Conservation (phyloP, 2,329 filamentous ascomycete species). For the Grosmannia penicillata region DNA sequence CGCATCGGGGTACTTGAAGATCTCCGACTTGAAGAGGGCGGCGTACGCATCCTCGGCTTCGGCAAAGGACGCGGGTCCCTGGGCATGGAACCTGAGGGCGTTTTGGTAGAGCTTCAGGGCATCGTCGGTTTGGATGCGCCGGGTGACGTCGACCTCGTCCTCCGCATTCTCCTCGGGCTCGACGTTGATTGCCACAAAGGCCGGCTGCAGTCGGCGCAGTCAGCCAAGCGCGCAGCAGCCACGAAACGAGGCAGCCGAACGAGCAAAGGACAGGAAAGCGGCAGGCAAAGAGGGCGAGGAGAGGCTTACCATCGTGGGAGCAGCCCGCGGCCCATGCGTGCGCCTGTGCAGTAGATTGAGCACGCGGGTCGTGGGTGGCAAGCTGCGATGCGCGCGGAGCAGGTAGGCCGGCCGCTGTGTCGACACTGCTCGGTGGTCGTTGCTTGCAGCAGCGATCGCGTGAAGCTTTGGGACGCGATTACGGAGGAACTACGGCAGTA, state of each 20-base stretch:
- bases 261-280: too few species aligned
- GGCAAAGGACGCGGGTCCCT: constrained; percentile 61
- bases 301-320: too few species aligned
- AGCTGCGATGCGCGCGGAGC: too few species aligned
- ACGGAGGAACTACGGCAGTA: too few species aligned
- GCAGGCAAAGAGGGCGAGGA: too few species aligned
- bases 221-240: too few species aligned
- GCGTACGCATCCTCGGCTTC: constrained; percentile 72
- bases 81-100: constrained; percentile 80
- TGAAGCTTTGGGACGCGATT: neutral
- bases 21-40: constrained; percentile 76
- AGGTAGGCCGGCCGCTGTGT: too few species aligned
- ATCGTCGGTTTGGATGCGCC: constrained; percentile 92
- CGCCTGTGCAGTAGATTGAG: too few species aligned
- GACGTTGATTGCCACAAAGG: constrained; percentile 82
- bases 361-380: too few species aligned
- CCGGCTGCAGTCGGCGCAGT: constrained; percentile 38
- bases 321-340: too few species aligned
- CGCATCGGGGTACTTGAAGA: constrained; percentile 84
- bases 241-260: too few species aligned
- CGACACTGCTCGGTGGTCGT: too few species aligned
- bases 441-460: neutral
- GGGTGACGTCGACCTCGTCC: constrained; percentile 87
- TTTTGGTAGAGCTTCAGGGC: constrained; percentile 87
- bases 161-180: constrained; percentile 83